Evolutionary conservation across 495 filamentous ascomycete species (phyloP), one percentile per base, ranked within the genome.

Genomic region (Penicillium salamii): DNA sequence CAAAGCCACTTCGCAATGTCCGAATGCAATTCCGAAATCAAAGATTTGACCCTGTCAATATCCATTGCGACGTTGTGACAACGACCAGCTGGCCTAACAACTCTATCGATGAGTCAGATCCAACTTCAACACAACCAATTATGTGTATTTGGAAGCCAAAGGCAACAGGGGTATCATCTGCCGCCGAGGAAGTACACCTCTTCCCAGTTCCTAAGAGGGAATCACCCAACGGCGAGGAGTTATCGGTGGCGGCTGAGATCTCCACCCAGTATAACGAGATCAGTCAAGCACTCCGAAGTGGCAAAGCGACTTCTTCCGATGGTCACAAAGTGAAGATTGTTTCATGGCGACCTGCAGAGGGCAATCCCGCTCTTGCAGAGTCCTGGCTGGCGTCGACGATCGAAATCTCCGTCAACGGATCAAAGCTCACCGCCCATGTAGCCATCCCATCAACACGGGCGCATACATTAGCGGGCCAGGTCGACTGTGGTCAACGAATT

Each of bases 371-470:
- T 8, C 9, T 46, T 0, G 5, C 15, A 1, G 42, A 52, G 7
- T 48, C 51, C 1, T 58, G 55, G 51, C 23, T 54, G 11, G 17
- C 43, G 17, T 50, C 51, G 0, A 54, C 35, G 3, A 37, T 61
- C 5, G 45, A 49, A 17, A 12, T 55, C 33, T 50, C 49, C 6
- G 49, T 62, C 29, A 41, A 58, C 23, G 55, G 54, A 21, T 14
- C 28, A 4, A 55, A 52, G 15, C 19, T 44, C 42, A 2, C 62
- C 46, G 31, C 75, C 55, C 63, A 91, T 83, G 66, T 84, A 78
- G 3, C 77, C 78, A 50, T 82, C 80, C 1, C 75, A 80, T 41
- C 71, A 86, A 34, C 74, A 82, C 35, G 81, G 78, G 6, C 87
- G 78, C 1, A 64, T 88, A 31, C 75, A 88, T 42, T 75, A 69